A percentile compares a stretch with the other conserved stretches of the same genome.
These are phyloP conservation scores for Mikania micrantha DNA, from an alignment of 129 eudicot species.

Conservation along the genomic window DNA sequence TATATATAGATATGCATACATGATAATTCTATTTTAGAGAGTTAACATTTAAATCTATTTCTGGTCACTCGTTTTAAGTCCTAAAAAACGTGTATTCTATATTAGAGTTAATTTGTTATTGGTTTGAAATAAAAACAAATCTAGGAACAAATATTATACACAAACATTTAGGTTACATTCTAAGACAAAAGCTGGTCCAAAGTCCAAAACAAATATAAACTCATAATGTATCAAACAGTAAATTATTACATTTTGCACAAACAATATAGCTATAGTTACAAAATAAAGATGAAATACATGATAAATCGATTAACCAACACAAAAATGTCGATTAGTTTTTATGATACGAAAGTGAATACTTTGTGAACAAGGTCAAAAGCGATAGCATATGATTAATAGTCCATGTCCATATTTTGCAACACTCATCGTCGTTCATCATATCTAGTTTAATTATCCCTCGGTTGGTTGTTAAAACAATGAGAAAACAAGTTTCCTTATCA, in stretches of 20 bases:
- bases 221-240: not conserved
- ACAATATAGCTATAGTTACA: conserved; percentile 24
- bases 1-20: too few species aligned
- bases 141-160: too few species aligned
- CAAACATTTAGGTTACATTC: not conserved
- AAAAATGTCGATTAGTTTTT: conserved; percentile 16
- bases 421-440: conserved; percentile 61
- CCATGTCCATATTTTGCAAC: conserved; percentile 70
- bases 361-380: conserved; percentile 47
- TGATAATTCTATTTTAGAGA: too few species aligned
- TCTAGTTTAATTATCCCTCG: conserved; percentile 75
- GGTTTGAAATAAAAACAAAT: too few species aligned
- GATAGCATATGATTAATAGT: conserved; percentile 64
- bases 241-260: conserved; percentile 20
- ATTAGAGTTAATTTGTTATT: too few species aligned
- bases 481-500: conserved; percentile 57
- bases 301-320: conserved; percentile 5
- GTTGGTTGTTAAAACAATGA: conserved; percentile 58
- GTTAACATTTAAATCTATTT: too few species aligned
- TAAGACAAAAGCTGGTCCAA: not conserved
- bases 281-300: conserved; percentile 10
- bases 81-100: too few species aligned
- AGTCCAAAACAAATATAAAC: not conserved
- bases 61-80: too few species aligned
- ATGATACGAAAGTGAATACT: conserved; percentile 48